These are phyloP conservation scores for Ophiocordyceps sinensis DNA, from an alignment of 2,329 filamentous ascomycete species.

Conservation along the genomic window DNA sequence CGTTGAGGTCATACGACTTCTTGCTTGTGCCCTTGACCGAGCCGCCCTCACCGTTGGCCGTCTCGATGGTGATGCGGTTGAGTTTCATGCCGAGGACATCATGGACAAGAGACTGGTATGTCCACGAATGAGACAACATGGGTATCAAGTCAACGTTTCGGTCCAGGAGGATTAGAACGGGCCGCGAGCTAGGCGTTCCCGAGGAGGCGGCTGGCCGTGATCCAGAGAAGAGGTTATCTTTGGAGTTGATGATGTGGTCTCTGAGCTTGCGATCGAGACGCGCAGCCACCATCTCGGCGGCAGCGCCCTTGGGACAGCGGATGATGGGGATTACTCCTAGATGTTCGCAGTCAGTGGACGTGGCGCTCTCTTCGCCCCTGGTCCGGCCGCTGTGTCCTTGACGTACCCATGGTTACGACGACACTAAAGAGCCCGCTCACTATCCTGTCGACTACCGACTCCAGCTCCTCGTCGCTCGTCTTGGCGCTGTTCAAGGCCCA, in stretches of 20 bases:
- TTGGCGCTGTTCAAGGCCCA: slow-evolving; percentile 91
- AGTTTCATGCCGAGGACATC: slow-evolving; percentile 46
- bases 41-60: slow-evolving; percentile 62
- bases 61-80: slow-evolving; percentile 88
- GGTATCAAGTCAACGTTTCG: slow-evolving; percentile 91
- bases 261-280: slow-evolving; percentile 91
- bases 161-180: slow-evolving; percentile 86
- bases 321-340: slow-evolving; percentile 86
- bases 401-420: slow-evolving; percentile 85
- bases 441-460: slow-evolving; percentile 75
- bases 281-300: slow-evolving; percentile 85
- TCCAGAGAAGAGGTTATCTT: slow-evolving; percentile 85
- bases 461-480: slow-evolving; percentile 80
- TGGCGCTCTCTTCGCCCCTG: neutral
- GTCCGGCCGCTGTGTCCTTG: neutral
- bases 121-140: slow-evolving; percentile 91
- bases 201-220: slow-evolving; percentile 39
- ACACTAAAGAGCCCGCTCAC: slow-evolving; percentile 97
- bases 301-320: slow-evolving; percentile 79
- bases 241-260: slow-evolving; percentile 93
- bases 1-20: slow-evolving; percentile 77
- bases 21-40: slow-evolving; percentile 64
- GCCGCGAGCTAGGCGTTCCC: slow-evolving; percentile 58
- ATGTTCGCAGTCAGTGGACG: neutral
- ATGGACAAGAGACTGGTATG: slow-evolving; percentile 70